Conservation (phyloP, 768 basidiomycete genomes). For the Suillus subaureus region DNA sequence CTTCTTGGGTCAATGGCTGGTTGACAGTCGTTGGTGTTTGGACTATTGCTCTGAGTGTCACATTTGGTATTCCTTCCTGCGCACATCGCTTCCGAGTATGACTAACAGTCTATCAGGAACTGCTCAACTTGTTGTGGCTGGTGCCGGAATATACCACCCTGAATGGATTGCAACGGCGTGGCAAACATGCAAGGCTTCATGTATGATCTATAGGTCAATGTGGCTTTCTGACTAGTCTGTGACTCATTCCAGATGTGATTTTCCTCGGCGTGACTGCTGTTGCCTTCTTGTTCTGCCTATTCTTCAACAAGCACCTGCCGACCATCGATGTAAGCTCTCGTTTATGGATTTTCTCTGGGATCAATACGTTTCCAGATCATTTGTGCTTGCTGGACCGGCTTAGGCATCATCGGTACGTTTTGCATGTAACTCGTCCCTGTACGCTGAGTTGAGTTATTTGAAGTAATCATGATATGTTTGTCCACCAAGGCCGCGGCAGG, state of each 20-base stretch:
- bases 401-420: constrained; percentile 51
- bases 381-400: constrained; percentile 65
- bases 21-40: constrained; percentile 69
- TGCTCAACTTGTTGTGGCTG: constrained; percentile 61
- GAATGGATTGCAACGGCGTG: constrained; percentile 60
- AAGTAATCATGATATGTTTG: constrained; percentile 58
- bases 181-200: constrained; percentile 52
- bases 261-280: constrained; percentile 57
- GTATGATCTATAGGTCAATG: not conserved
- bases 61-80: constrained; percentile 44
- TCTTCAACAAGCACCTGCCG: constrained; percentile 54
- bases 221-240: constrained; percentile 9
- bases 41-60: constrained; percentile 66
- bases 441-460: constrained; percentile 16
- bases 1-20: constrained; percentile 73
- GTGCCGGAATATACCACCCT: constrained; percentile 57
- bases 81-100: not conserved
- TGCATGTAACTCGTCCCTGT: not conserved
- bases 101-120: constrained; percentile 44
- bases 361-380: constrained; percentile 41
- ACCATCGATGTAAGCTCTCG: constrained; percentile 44
- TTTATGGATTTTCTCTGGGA: not conserved
- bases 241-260: constrained; percentile 44
- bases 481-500: constrained; percentile 62
- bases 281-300: constrained; percentile 53